phyloP scores from a whole-genome alignment of 2,329 filamentous ascomycete genomes.

The Exserohilum turcica region DNA sequence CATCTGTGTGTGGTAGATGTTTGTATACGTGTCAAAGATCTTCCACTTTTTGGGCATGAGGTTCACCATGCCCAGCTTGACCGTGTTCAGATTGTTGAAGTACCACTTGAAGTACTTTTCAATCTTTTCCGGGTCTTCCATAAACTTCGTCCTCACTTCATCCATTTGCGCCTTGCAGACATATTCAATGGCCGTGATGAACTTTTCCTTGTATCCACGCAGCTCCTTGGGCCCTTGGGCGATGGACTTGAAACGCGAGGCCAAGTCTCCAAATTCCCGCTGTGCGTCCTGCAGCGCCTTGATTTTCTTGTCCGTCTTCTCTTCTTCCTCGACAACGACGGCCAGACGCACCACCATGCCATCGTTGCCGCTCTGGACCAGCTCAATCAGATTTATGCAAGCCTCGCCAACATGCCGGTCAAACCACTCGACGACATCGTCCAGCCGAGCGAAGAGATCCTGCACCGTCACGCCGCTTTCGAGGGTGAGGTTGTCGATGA shows the following conservation, averaged over 20 bases:
- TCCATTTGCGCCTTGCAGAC: conserved; percentile 77
- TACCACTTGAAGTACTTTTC: conserved; percentile 94
- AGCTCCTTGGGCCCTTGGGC: conserved; percentile 90
- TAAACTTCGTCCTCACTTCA: conserved; percentile 72
- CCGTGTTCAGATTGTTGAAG: conserved; percentile 96
- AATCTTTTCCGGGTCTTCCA: conserved; percentile 79
- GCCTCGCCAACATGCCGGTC: conserved; percentile 91
- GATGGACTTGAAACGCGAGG: conserved; percentile 91
- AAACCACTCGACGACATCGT: conserved; percentile 90
- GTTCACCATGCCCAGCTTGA: conserved; percentile 87
- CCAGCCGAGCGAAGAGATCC: conserved; percentile 85
- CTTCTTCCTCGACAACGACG: conserved; percentile 90
- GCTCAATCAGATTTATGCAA: conserved; percentile 85
- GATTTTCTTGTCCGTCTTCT: conserved; percentile 93
- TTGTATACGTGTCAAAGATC: conserved; percentile 86
- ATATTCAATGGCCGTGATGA: conserved; percentile 77
- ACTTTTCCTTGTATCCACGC: conserved; percentile 96
- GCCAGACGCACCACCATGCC: conserved; percentile 89
- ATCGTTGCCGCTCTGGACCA: conserved; percentile 85
- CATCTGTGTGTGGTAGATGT: conserved; percentile 93
- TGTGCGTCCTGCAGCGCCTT: conserved; percentile 91
- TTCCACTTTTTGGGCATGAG: conserved; percentile 97
- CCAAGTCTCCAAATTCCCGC: conserved; percentile 94
- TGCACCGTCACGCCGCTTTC: conserved; percentile 75
- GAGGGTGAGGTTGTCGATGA: conserved; percentile 73